Evolutionary conservation across 2,329 filamentous ascomycete genomes (phyloP).

Genomic region (Cryphonectria nitschkei): DNA sequence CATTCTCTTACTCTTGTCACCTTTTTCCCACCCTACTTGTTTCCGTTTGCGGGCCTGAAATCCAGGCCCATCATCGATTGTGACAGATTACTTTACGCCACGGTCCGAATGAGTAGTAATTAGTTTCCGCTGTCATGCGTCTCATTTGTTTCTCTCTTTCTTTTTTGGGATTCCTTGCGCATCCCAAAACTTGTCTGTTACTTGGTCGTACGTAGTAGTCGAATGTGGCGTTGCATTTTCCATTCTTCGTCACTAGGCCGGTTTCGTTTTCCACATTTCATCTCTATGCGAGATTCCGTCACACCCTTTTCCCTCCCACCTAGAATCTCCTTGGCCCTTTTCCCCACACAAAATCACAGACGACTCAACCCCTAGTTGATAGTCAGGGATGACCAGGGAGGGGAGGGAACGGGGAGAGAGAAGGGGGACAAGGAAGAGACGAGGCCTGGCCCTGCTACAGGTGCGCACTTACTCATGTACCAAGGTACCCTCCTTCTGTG

Average conservation of each 20-base stretch:
- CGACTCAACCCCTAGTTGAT: slow-evolving; percentile 17
- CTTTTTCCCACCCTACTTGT: not conserved
- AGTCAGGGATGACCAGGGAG: slow-evolving; percentile 27
- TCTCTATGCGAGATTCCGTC: slow-evolving; percentile 16
- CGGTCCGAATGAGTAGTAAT: not conserved
- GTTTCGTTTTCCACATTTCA: slow-evolving; percentile 14
- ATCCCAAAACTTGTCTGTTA: not conserved
- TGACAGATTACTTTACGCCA: not conserved
- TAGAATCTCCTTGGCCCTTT: not conserved
- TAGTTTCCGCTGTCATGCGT: not conserved
- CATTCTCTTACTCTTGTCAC: not conserved
- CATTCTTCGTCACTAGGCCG: not conserved
- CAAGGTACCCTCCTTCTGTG: not conserved
- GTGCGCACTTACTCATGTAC: not conserved
- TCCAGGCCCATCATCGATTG: not conserved
- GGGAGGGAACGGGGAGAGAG: not conserved
- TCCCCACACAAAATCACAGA: slow-evolving; percentile 4
- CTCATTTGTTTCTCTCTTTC: not conserved
- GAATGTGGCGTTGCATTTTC: not conserved
- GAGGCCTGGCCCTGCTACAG: slow-evolving; percentile 10
- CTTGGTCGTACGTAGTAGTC: not conserved
- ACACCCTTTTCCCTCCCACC: not conserved
- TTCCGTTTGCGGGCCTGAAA: not conserved
- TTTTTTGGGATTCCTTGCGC: not conserved
- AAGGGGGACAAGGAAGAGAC: not conserved